Conservation (phyloP, 306 rosid species). For the Rosa rugosa region DNA sequence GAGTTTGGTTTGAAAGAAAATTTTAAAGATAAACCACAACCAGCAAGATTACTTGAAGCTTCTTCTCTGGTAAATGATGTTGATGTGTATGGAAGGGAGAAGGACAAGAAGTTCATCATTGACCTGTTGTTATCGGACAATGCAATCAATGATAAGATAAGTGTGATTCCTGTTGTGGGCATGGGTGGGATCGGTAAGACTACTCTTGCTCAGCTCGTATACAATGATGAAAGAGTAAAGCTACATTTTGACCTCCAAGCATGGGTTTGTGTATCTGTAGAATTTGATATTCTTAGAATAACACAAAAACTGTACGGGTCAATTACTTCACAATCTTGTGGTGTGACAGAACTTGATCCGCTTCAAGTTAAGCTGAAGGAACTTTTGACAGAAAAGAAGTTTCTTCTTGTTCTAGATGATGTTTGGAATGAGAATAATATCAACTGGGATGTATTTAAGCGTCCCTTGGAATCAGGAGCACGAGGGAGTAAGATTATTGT, state of each 20-base stretch:
- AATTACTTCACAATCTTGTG: neutral
- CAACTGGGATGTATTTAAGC: neutral
- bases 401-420: constrained; percentile 26
- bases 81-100: constrained; percentile 19
- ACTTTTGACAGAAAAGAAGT: constrained; percentile 6
- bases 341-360: neutral
- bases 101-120: constrained; percentile 9
- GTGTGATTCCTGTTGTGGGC: constrained; percentile 5
- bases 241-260: constrained; percentile 13
- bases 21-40: neutral
- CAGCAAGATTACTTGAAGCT: neutral
- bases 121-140: neutral
- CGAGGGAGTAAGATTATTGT: constrained; percentile 11
- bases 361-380: constrained; percentile 8
- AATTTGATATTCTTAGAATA: constrained; percentile 7
- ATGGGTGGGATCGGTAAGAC: constrained; percentile 3
- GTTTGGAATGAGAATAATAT: constrained; percentile 6
- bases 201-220: constrained; percentile 11
- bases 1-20: neutral
- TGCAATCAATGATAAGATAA: neutral
- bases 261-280: constrained; percentile 19
- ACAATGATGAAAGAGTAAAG: constrained; percentile 1
- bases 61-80: constrained; percentile 11
- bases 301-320: neutral
- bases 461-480: neutral